phyloP scores from a whole-genome alignment of 805 yeast genomes.

The Kurtzmaniella cleridarum region DNA sequence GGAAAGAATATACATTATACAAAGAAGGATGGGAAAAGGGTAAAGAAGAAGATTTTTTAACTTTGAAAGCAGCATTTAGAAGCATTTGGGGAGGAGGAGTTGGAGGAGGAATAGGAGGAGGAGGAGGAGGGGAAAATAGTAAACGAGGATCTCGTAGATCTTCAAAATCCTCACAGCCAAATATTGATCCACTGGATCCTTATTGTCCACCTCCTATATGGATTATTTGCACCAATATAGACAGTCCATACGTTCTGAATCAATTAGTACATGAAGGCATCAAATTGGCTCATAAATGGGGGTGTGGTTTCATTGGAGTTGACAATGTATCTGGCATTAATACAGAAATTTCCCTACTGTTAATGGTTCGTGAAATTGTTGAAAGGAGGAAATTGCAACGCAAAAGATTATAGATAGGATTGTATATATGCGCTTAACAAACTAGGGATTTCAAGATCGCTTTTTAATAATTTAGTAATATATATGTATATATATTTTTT shows the following conservation, averaged over 20 bases:
- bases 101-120: conserved; percentile 55
- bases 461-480: no score
- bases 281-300: conserved; percentile 55
- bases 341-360: conserved; percentile 52
- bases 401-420: conserved; percentile 2
- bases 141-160: conserved; percentile 8
- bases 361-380: conserved; percentile 55
- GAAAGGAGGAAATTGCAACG: conserved; percentile 34
- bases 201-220: conserved; percentile 57
- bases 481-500: no score
- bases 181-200: conserved; percentile 28
- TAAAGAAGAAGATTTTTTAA: conserved; percentile 61
- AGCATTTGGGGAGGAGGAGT: conserved; percentile 46
- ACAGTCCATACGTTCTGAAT: conserved; percentile 57
- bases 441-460: no score
- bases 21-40: conserved; percentile 56
- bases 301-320: conserved; percentile 58
- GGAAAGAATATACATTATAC: conserved; percentile 61
- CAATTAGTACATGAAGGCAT: conserved; percentile 52
- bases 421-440: no score
- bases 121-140: conserved; percentile 31
- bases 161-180: conserved; percentile 13
- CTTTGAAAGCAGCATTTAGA: conserved; percentile 52
- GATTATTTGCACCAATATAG: conserved; percentile 59
- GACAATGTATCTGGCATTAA: conserved; percentile 47